These are phyloP conservation scores for Penicillium samsonianum DNA, from an alignment of 495 filamentous ascomycete species.

Conservation along the genomic window DNA sequence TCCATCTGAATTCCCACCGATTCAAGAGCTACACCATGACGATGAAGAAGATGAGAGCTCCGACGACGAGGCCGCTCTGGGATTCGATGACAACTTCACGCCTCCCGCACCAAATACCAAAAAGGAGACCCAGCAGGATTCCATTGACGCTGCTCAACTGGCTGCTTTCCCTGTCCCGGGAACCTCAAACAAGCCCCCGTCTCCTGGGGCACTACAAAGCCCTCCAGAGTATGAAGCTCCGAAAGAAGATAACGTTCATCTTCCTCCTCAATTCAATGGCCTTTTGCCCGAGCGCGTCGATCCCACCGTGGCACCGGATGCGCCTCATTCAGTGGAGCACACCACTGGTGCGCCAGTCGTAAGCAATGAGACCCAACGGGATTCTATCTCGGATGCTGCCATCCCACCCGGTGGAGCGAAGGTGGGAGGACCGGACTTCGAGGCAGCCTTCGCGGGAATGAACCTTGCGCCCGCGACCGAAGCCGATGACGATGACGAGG, in stretches of 20 bases:
- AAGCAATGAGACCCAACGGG: conserved; percentile 37
- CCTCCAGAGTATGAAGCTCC: conserved; percentile 63
- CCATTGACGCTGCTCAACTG: conserved; percentile 43
- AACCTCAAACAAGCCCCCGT: conserved; percentile 42
- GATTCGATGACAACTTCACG: conserved; percentile 92
- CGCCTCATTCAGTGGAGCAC: conserved; percentile 47
- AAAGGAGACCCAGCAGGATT: conserved; percentile 30
- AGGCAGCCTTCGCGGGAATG: conserved; percentile 87
- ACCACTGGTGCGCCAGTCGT: conserved; percentile 46
- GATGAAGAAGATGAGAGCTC: conserved; percentile 71
- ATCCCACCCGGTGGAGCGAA: conserved; percentile 30
- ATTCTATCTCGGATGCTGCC: conserved; percentile 16
- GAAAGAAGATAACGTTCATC: conserved; percentile 40
- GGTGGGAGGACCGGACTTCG: conserved; percentile 64
- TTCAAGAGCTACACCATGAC: conserved; percentile 78
- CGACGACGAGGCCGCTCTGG: conserved; percentile 65
- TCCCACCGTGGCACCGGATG: conserved; percentile 56
- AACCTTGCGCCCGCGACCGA: conserved; percentile 60
- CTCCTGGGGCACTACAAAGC: conserved; percentile 59
- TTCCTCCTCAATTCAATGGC: conserved; percentile 62
- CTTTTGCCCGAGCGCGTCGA: conserved; percentile 65
- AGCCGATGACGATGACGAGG: conserved; percentile 84
- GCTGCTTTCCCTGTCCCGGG: conserved; percentile 45
- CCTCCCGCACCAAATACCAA: conserved; percentile 57
- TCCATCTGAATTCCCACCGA: conserved; percentile 84